Percentiles rank a stretch among this genome's conserved stretches.
Conservation (phyloP, 192 early-diverging fungal species). For the Coemansia sp. region DNA sequence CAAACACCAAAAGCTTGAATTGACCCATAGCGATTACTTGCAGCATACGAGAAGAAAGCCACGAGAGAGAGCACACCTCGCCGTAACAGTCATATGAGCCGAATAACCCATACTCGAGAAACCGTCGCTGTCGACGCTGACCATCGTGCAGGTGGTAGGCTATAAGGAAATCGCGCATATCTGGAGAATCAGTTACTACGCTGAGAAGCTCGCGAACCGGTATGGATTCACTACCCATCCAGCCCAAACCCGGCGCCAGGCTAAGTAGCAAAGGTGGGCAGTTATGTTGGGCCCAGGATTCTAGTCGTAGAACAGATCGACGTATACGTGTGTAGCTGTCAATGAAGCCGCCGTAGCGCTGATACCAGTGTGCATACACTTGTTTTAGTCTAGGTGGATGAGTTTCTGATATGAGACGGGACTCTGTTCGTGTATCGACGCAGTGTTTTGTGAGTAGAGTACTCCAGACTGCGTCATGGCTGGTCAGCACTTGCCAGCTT, state of each 20-base stretch:
- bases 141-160: slow-evolving; percentile 53
- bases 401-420: neutral
- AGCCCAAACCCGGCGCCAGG: slow-evolving; percentile 40
- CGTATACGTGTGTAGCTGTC: slow-evolving; percentile 52
- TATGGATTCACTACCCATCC: slow-evolving; percentile 40
- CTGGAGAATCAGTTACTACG: slow-evolving; percentile 40
- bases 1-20: slow-evolving; percentile 41
- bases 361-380: slow-evolving; percentile 30
- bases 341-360: slow-evolving; percentile 32
- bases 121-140: slow-evolving; percentile 34
- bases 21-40: slow-evolving; percentile 36
- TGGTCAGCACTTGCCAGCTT: slow-evolving; percentile 23
- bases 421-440: slow-evolving; percentile 17
- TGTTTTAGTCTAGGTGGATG: slow-evolving; percentile 12
- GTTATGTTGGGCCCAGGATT: slow-evolving; percentile 27
- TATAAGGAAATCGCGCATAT: slow-evolving; percentile 50
- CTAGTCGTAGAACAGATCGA: slow-evolving; percentile 22
- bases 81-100: slow-evolving; percentile 52
- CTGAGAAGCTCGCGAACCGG: slow-evolving; percentile 46
- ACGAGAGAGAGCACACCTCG: slow-evolving; percentile 45
- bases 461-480: slow-evolving; percentile 34
- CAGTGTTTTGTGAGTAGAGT: slow-evolving; percentile 16
- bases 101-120: slow-evolving; percentile 35
- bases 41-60: slow-evolving; percentile 51
- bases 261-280: slow-evolving; percentile 29